Percentiles rank a stretch among this genome's conserved stretches.
Evolutionary conservation across 495 filamentous ascomycete genomes (phyloP).

Genomic region (Margaritispora aquatica): DNA sequence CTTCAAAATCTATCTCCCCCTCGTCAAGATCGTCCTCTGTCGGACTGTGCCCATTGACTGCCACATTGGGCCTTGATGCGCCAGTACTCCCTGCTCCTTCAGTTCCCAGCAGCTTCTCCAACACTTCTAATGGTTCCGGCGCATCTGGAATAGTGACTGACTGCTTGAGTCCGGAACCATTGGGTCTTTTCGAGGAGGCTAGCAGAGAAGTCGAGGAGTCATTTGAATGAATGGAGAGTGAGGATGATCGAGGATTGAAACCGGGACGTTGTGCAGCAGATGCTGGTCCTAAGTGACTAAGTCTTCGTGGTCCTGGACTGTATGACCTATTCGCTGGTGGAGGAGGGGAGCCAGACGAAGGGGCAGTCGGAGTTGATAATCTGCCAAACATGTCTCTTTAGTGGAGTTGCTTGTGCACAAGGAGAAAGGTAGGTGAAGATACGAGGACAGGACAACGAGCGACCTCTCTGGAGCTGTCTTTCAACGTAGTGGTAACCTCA

Average conservation of each 20-base stretch:
- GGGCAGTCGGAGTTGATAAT: constrained; percentile 50
- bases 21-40: constrained; percentile 41
- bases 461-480: background rate
- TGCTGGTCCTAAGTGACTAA: constrained; percentile 49
- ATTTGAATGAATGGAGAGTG: constrained; percentile 58
- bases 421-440: background rate
- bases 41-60: constrained; percentile 11
- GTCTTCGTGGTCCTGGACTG: constrained; percentile 63
- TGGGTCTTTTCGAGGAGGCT: constrained; percentile 49
- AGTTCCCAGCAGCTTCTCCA: constrained; percentile 63
- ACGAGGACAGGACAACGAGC: background rate
- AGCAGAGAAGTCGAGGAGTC: constrained; percentile 71
- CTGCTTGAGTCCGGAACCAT: constrained; percentile 61
- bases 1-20: constrained; percentile 69
- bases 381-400: background rate
- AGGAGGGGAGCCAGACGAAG: constrained; percentile 50
- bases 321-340: constrained; percentile 54
- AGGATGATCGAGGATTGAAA: constrained; percentile 51
- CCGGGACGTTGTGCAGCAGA: constrained; percentile 52
- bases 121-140: constrained; percentile 65
- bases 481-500: background rate
- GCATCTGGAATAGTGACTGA: constrained; percentile 45
- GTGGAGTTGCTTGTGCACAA: background rate
- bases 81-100: constrained; percentile 1
- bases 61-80: background rate